Percentiles rank a stretch among this genome's conserved stretches.
phyloP scores from a whole-genome alignment of 148 eudicot genomes.

The Pharnaceum exiguum region DNA sequence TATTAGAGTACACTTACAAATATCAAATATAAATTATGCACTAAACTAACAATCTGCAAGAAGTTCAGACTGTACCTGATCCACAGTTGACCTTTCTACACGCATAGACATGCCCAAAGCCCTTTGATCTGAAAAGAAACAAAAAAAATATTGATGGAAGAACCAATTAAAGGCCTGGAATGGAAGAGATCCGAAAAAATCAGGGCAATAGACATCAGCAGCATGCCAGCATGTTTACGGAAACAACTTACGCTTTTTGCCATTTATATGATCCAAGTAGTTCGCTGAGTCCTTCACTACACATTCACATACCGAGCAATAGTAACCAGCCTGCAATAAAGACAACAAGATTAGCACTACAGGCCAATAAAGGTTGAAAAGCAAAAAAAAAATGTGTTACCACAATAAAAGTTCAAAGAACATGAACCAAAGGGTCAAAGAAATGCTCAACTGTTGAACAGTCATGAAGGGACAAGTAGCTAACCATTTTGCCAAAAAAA shows the following conservation, averaged over 20 bases:
- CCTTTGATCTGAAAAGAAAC: slow-evolving; percentile 82
- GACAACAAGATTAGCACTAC: slow-evolving; percentile 1
- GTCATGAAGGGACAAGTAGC: too few species aligned
- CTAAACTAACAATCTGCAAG: background rate
- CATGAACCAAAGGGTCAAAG: background rate
- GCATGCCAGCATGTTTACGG: too few species aligned
- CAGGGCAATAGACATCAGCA: background rate
- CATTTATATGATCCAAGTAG: slow-evolving; percentile 98
- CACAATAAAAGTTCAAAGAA: background rate
- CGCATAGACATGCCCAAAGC: slow-evolving; percentile 99
- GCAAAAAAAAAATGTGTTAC: background rate
- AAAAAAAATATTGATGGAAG: slow-evolving; percentile 5
- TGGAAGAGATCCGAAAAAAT: background rate
- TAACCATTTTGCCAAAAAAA: too few species aligned
- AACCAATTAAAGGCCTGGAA: background rate
- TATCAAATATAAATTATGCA: too few species aligned
- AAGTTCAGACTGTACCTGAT: slow-evolving; percentile 64
- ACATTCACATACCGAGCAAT: slow-evolving; percentile 96
- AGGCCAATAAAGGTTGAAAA: background rate
- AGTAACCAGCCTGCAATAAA: slow-evolving; percentile 91
- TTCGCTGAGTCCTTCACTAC: slow-evolving; percentile 97
- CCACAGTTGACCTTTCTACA: slow-evolving; percentile 83
- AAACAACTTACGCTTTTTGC: slow-evolving; percentile 82
- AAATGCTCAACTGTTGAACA: too few species aligned
- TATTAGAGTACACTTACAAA: too few species aligned